These are phyloP conservation scores for Sporothrix protearum DNA, from an alignment of 2,329 filamentous ascomycete species.

Conservation along the genomic window DNA sequence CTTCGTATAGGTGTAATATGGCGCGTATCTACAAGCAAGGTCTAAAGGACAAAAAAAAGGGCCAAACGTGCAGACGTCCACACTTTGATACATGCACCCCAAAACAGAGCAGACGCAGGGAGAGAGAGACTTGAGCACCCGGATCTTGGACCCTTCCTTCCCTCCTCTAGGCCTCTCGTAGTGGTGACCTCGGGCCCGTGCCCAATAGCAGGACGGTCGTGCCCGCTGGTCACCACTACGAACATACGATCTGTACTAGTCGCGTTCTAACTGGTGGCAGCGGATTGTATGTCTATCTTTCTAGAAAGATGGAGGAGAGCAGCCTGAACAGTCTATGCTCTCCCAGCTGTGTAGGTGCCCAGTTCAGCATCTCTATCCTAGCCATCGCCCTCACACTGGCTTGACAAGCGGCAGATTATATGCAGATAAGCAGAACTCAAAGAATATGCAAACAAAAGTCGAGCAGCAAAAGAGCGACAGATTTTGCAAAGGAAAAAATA, in stretches of 20 bases:
- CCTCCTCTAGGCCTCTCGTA: neutral
- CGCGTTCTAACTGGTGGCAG: neutral
- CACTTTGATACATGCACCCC: neutral
- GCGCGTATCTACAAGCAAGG: slow-evolving; percentile 13
- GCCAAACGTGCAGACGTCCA: neutral
- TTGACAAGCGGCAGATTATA: neutral
- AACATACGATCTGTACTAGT: neutral
- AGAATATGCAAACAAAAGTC: neutral
- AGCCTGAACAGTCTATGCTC: neutral
- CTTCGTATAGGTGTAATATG: neutral
- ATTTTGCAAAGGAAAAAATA: neutral
- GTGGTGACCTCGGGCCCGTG: neutral
- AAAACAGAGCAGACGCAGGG: neutral
- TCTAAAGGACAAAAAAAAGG: slow-evolving; percentile 3
- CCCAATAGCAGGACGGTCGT: neutral
- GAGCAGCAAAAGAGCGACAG: neutral
- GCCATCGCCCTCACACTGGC: neutral
- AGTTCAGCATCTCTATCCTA: neutral
- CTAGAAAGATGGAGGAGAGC: neutral
- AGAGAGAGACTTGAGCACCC: neutral
- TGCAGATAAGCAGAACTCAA: neutral
- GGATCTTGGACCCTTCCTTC: neutral
- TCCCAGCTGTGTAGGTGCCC: neutral
- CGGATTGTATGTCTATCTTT: neutral
- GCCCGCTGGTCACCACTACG: neutral